Evolutionary conservation across 768 basidiomycete genomes (phyloP).

Genomic region (Leccinum ochraceum): DNA sequence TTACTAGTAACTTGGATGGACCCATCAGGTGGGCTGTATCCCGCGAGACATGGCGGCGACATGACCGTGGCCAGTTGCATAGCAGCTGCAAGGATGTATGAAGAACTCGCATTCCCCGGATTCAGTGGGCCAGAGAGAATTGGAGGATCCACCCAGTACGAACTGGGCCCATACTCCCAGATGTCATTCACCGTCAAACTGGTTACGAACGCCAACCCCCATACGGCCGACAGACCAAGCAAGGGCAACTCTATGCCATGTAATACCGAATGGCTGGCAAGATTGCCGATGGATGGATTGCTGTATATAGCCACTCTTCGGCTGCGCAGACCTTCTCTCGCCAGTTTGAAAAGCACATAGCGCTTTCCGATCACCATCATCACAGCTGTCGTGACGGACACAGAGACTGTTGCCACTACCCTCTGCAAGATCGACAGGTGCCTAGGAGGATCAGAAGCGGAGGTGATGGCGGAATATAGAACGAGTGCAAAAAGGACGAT

Average conservation of each 20-base stretch:
- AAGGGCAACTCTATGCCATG: conserved; percentile 1
- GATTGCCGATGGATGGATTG: not conserved
- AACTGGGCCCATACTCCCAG: not conserved
- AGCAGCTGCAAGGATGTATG: not conserved
- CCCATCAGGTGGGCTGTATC: not conserved
- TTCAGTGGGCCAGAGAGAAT: not conserved
- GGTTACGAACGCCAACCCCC: not conserved
- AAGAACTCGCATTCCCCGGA: not conserved
- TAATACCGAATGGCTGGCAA: not conserved
- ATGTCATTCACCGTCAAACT: not conserved
- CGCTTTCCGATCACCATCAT: not conserved
- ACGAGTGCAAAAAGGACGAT: not conserved
- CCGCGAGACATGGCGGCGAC: not conserved
- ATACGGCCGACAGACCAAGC: conserved; percentile 5
- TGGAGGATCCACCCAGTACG: not conserved
- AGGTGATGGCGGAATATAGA: not conserved
- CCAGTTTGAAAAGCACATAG: not conserved
- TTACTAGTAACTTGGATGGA: not conserved
- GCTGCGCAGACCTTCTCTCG: not conserved
- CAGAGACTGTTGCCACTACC: not conserved
- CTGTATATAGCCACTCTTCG: conserved; percentile 7
- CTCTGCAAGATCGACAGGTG: not conserved
- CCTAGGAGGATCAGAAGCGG: not conserved
- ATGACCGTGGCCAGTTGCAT: not conserved
- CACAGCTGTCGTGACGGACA: not conserved